Base-by-base conservation (phyloP, 176 grass and related monocot species). In the Zoysia pacifica region DNA sequence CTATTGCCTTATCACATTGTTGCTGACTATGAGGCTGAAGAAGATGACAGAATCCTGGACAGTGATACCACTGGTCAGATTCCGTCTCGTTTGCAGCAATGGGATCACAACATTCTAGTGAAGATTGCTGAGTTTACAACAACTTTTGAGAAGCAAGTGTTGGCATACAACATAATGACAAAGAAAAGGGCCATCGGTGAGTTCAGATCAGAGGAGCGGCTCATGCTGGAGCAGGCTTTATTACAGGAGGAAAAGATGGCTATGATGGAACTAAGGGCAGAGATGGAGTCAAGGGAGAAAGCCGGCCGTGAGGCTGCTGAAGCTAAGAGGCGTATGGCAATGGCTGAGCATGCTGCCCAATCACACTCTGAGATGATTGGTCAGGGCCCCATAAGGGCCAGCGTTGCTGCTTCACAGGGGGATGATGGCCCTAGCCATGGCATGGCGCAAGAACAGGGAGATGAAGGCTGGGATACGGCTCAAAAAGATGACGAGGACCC, bases 1-100 rank as follows among this genome's bases (percentile, higher is more conserved):
- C 87, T 99, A 79, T 88, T 99, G 75, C 93, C 96, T 43, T 99
- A 99, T 77, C 96, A 99, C 50, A 93, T 99, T 78, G 96, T 99
- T 76, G 93, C 96, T 1, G 96, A 99, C 70, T 99, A 99, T 14
- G 96, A 99, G 73, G 96, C 96, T 74, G 96, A 99, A 92, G 96
- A 99, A 85, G 96, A 99, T 74, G 96, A 99, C 60, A 99, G 90
- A 62, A 91, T 91, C 47, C 81, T 99, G 49, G 92, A 95, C 41
- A 91, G 81, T 0, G 93, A 99, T 65, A 79, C 85, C 52, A 90
- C 86, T 54, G 96, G 93, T 19, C 93, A 93, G 59, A 75, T 91
- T 56, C 86, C 84, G 59, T 99, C 96, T 44, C 90, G 96, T 6
- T 79, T 99, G 42, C 96, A 95, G 75, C 96, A 99, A 79, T 99